Evolutionary conservation across 1,284 basidiomycete genomes (phyloP), one percentile per base, ranked within the genome.

Genomic region (Sanghuangporus weigelae): DNA sequence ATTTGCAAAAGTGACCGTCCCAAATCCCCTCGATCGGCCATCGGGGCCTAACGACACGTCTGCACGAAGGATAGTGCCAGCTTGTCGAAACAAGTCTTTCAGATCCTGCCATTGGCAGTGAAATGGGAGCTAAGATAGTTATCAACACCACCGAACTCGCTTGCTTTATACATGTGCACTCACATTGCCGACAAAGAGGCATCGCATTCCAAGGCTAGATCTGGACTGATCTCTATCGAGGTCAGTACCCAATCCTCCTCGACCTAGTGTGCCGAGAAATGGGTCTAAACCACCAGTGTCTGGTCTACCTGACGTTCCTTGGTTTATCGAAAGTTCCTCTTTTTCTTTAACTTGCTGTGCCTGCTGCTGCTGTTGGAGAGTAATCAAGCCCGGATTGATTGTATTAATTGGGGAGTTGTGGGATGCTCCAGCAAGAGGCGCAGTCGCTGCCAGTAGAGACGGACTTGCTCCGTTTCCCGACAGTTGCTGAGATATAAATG

Each of bases 51-150:
- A 81, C 1, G 92, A 92, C 1, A 97, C 93, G 71, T 97, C 94
- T 8, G 93, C 95, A 19, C 95, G 86, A 36, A 94, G 79, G 58
- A 98, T 90, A 16, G 90, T 88, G 8, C 94, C 95, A 1, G 91
- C 91, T 68, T 92, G 87, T 11, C 95, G 84, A 73, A 96, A 95
- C 2, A 96, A 81, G 71, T 97, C 95, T 74, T 96, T 96, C 64
- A 98, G 82, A 71, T 97, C 95, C 76, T 98, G 96, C 96, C 96
- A 99, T 78, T 97, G 95, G 71, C 93, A 92, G 69, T 95, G 91
- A 75, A 96, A 92, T 0, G 96, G 95, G n/a, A 98, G 83, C 93
- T 97, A 73, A 55, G 26, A 39, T 2, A 50, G 7, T 55, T n/a
- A 46, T 71, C 59, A 50, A 38, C 12, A n/a, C 21, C 23, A 14